A percentile compares a stretch with the other conserved stretches of the same genome.
These are phyloP conservation scores for Suillus occidentalis DNA, from an alignment of 768 basidiomycete genomes.

Conservation along the genomic window DNA sequence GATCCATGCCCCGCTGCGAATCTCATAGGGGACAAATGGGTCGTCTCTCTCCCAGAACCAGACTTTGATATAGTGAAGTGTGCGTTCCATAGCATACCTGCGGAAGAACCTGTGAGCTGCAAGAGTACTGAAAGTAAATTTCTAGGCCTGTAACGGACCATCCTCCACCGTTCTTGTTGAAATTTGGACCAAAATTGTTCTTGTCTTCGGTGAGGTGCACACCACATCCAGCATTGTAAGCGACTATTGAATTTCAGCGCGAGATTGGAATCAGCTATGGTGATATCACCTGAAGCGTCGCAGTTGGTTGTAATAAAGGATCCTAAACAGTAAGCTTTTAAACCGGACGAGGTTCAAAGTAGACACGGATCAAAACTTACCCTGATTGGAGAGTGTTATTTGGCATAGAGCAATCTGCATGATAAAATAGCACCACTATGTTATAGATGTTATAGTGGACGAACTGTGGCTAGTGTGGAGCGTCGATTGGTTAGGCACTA, in stretches of 20 bases:
- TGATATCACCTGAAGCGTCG: neutral
- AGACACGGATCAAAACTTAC: neutral
- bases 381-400: neutral
- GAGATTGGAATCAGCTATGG: neutral
- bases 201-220: constrained; percentile 17
- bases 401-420: constrained; percentile 23
- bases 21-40: constrained; percentile 23
- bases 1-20: constrained; percentile 18
- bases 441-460: neutral
- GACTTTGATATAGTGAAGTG: constrained; percentile 34
- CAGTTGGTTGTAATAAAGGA: constrained; percentile 15
- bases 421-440: neutral
- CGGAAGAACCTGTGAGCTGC: constrained; percentile 3
- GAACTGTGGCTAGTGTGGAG: constrained; percentile 30
- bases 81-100: constrained; percentile 45
- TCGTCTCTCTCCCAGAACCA: constrained; percentile 45
- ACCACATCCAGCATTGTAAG: constrained; percentile 21
- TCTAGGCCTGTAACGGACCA: constrained; percentile 25
- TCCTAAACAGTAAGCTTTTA: neutral
- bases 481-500: constrained; percentile 33
- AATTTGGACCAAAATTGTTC: constrained; percentile 23
- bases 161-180: constrained; percentile 38
- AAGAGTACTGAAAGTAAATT: neutral
- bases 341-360: neutral
- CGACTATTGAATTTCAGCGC: constrained; percentile 1